phyloP scores from a whole-genome alignment of 2,329 filamentous ascomycete genomes.

The Fusarium protoensiforme region DNA sequence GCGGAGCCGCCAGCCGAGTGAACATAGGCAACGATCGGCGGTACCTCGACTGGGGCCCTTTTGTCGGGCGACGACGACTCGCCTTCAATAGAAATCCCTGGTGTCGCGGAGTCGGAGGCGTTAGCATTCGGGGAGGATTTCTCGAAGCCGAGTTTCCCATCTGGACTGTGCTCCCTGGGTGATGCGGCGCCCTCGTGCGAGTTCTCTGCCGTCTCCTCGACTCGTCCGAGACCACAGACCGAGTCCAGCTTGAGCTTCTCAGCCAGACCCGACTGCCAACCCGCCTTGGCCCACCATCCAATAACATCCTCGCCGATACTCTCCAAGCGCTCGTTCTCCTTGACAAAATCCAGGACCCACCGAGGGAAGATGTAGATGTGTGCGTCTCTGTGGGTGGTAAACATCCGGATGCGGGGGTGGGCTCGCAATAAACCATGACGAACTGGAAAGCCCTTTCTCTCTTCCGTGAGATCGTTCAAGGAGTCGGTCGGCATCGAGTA shows the following conservation, averaged over 20 bases:
- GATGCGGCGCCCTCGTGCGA: constrained; percentile 44
- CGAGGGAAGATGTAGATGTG: constrained; percentile 95
- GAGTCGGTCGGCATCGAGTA: constrained; percentile 90
- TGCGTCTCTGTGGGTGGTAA: constrained; percentile 87
- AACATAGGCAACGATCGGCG: constrained; percentile 84
- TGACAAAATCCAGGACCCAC: constrained; percentile 89
- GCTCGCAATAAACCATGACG: constrained; percentile 80
- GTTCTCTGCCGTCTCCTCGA: constrained; percentile 52
- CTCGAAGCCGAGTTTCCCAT: constrained; percentile 19
- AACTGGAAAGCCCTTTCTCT: constrained; percentile 77
- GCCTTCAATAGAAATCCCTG: constrained; percentile 8
- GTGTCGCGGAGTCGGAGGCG: background rate
- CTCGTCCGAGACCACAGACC: constrained; percentile 60
- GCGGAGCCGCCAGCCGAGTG: constrained; percentile 68
- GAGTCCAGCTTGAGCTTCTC: constrained; percentile 80
- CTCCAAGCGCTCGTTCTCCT: constrained; percentile 82
- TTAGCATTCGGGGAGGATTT: background rate
- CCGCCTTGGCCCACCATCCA: constrained; percentile 94
- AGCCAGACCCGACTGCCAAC: constrained; percentile 85
- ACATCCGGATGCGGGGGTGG: constrained; percentile 81
- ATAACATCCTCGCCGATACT: constrained; percentile 92
- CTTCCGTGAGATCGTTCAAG: constrained; percentile 83
- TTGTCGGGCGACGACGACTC: constrained; percentile 14
- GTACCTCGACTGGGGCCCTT: constrained; percentile 57
- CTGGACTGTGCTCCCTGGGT: constrained; percentile 38